Base-by-base conservation (phyloP, 2,329 filamentous ascomycete species). In the Chrysosporium queenslandicum region DNA sequence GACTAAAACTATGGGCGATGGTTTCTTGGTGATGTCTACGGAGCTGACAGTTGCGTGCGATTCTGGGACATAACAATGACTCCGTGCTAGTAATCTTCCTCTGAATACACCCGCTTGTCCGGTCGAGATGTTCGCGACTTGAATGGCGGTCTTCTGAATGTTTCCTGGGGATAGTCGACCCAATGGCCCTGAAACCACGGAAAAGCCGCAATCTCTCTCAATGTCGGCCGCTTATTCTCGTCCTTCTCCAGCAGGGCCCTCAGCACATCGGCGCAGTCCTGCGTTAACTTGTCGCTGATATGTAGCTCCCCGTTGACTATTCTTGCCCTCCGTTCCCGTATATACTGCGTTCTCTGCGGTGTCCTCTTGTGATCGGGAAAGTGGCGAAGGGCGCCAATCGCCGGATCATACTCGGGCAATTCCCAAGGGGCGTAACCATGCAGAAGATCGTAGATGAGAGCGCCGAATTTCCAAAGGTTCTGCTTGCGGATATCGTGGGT, bases 401-500 rank as follows among this genome's bases (percentile, higher is more conserved):
- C 14, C 36, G 37, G 45, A n/a, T 55, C 50, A n/a, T 34, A 52
- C 6, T 59, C 53, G 8, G 54, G 56, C 12, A 57, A 52, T 40
- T 67, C 64, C 65, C 65, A 67, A 7, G 65, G 63, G 30, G 59
- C 60, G 53, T 60, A 64, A 6, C 64, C 65, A 39, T 68, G 65
- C 4, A 67, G 53, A 25, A 68, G 56, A 2, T 63, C 60, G 52
- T 63, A 67, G 9, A 62, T 48, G 2, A 63, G 51, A 3, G 56
- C 57, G 16, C 58, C 63, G 42, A 62, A 61, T 43, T 63, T 61
- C 65, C 65, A 67, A 14, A 65, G 16, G 14, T 55, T 29, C 2
- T 52, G 34, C 2, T 53, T 30, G 6, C 61, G 60, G 4, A 47
- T 4, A 36, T 66, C 64, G 29, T 60, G 52, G 14, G 46, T 46